phyloP scores from a whole-genome alignment of 1,139 yeast genomes.

The Candida mesenterica region DNA sequence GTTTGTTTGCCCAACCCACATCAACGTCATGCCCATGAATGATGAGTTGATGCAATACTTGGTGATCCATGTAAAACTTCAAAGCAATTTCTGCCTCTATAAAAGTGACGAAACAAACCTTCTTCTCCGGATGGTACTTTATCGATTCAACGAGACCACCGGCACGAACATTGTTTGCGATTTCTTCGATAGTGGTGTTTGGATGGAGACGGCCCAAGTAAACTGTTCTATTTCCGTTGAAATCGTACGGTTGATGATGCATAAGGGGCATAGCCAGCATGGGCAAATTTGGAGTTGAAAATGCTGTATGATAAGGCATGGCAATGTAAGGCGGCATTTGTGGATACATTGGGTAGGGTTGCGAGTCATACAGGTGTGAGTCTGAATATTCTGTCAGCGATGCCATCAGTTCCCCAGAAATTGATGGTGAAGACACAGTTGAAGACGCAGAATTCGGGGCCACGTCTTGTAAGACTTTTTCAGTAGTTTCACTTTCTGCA shows the following conservation, averaged over 20 bases:
- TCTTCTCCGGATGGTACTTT: constrained; percentile 35
- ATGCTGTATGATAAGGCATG: constrained; percentile 1
- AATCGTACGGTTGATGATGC: constrained; percentile 3
- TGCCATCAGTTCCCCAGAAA: background rate
- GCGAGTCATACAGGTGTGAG: background rate
- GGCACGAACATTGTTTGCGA: constrained; percentile 49
- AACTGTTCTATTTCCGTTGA: constrained; percentile 41
- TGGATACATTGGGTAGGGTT: background rate
- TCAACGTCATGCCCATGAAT: constrained; percentile 46
- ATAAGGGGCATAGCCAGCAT: background rate
- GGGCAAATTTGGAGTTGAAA: constrained; percentile 1
- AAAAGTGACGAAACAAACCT: constrained; percentile 46
- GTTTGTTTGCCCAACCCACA: constrained; percentile 50
- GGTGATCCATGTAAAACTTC: constrained; percentile 44
- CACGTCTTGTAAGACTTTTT: too few relatives aligned
- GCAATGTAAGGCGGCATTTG: too few relatives aligned
- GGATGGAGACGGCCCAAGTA: constrained; percentile 47
- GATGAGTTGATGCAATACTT: constrained; percentile 44
- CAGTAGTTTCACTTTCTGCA: background rate
- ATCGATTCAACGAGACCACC: constrained; percentile 48
- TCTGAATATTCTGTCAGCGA: constrained; percentile 1
- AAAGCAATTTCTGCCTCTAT: constrained; percentile 43
- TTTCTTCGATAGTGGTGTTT: constrained; percentile 46
- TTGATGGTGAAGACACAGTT: background rate
- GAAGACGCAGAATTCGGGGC: background rate